These are phyloP conservation scores for Heritiera fomes DNA, from an alignment of 345 rosid genomes.

Conservation along the genomic window DNA sequence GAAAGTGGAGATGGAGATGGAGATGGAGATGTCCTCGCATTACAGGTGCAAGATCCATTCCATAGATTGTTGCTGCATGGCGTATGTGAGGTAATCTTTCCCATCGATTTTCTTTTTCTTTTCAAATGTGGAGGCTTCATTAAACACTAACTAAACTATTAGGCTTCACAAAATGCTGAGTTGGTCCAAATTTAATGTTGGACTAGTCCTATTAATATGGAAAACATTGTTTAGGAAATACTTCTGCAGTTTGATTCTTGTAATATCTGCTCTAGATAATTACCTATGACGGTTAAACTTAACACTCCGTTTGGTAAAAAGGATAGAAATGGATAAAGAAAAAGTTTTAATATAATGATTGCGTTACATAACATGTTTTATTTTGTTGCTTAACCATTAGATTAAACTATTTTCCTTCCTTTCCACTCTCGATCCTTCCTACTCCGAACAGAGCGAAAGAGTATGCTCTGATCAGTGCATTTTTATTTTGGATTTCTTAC, in stretches of 20 bases:
- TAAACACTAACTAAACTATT: too few species aligned
- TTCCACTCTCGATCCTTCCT: too few species aligned
- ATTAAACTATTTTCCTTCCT: too few species aligned
- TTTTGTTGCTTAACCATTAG: too few species aligned
- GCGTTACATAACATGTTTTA: too few species aligned
- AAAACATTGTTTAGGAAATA: background rate
- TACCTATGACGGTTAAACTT: background rate
- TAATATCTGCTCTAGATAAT: background rate
- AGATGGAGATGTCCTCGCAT: constrained; percentile 53
- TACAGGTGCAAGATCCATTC: constrained; percentile 84
- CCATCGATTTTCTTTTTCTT: too few species aligned
- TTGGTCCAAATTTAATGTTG: background rate
- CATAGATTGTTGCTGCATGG: constrained; percentile 90
- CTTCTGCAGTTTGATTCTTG: background rate
- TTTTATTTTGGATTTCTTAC: background rate
- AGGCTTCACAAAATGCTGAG: too few species aligned
- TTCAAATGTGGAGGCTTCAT: too few species aligned
- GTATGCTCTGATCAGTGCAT: background rate
- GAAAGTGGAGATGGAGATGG: constrained; percentile 42
- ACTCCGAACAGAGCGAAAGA: background rate
- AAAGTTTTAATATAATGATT: too few species aligned
- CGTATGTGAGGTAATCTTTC: constrained; percentile 71
- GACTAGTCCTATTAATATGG: background rate
- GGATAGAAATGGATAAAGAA: too few species aligned
- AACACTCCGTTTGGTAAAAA: too few species aligned